phyloP scores from a whole-genome alignment of 2,329 filamentous ascomycete genomes.

The Coniochaeta prunicola region DNA sequence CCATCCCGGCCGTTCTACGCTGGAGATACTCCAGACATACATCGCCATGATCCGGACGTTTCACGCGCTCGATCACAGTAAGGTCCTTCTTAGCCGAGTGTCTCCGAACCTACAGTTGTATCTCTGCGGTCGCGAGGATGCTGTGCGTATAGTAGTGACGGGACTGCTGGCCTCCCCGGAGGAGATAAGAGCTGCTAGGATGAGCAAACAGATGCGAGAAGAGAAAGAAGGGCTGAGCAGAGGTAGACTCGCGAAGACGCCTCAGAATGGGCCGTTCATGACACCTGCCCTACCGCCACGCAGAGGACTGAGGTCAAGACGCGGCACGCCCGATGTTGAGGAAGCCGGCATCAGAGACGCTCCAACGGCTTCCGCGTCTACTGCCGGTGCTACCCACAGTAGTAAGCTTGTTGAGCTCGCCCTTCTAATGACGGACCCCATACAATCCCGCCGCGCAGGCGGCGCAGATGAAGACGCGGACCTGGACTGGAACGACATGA shows the following conservation, averaged over 20 bases:
- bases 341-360: background rate
- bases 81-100: conserved; percentile 69
- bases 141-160: conserved; percentile 68
- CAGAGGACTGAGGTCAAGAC: background rate
- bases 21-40: conserved; percentile 70
- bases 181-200: conserved; percentile 23
- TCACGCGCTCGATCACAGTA: conserved; percentile 67
- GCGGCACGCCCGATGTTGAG: conserved; percentile 4
- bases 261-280: conserved; percentile 2
- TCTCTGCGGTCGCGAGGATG: conserved; percentile 66
- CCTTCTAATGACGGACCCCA: conserved; percentile 54
- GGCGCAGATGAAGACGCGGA: conserved; percentile 55
- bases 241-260: background rate
- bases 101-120: conserved; percentile 69
- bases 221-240: background rate
- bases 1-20: conserved; percentile 68
- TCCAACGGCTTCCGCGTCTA: background rate
- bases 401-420: conserved; percentile 61
- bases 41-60: conserved; percentile 74
- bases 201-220: conserved; percentile 12
- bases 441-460: conserved; percentile 39
- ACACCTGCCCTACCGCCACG: conserved; percentile 8
- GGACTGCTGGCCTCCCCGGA: conserved; percentile 60
- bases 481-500: conserved; percentile 85
- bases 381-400: background rate